Base-by-base conservation (phyloP, 805 yeast species). In the Cyberlindnera euphorbiae region DNA sequence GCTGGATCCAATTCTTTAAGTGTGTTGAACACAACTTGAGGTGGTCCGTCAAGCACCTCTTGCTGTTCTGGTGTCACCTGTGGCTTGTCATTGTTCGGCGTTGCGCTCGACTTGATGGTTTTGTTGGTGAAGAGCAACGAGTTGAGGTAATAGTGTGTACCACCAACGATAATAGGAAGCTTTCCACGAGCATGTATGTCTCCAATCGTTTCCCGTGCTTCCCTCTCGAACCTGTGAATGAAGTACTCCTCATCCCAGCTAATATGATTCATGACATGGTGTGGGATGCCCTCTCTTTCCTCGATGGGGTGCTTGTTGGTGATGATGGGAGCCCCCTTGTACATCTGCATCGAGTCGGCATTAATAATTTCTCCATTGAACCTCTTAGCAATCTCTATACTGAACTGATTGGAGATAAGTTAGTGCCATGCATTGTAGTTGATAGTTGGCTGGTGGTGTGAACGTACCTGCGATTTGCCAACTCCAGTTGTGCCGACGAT, bases 341-440 rank as follows among this genome's bases (percentile, higher is more conserved):
- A 93, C 68, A 93, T 83, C 60, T 93, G 98, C 97, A 93, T 89
- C 1, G 97, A 87, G 56, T 93, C 98, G 0, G 95, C 96, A 59
- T 93, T 93, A 45, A 93, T 83, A 45, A 93, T 70, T 55, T 93
- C 97, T 15, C 97, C 97, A 53, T 79, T 73, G 35, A 82, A 71
- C 18, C 70, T 69, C 47, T 74, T 69, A 9, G 97, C 96, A 15
- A 93, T 57, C 42, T 87, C 90, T 3, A 87, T 76, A 30, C 86
- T 74, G 41, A 84, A 72, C 70, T 77, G 29, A n/a, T n/a, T n/a
- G n/a, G n/a, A n/a, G n/a, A n/a, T n/a, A n/a, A n/a, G n/a, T n/a
- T n/a, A n/a, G n/a, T n/a, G n/a, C n/a, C n/a, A n/a, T n/a, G n/a
- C n/a, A n/a, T n/a, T n/a, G n/a, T n/a, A n/a, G n/a, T n/a, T n/a